Conservation (phyloP, 2,329 filamentous ascomycete species). For the Aspergillus ibericus region DNA sequence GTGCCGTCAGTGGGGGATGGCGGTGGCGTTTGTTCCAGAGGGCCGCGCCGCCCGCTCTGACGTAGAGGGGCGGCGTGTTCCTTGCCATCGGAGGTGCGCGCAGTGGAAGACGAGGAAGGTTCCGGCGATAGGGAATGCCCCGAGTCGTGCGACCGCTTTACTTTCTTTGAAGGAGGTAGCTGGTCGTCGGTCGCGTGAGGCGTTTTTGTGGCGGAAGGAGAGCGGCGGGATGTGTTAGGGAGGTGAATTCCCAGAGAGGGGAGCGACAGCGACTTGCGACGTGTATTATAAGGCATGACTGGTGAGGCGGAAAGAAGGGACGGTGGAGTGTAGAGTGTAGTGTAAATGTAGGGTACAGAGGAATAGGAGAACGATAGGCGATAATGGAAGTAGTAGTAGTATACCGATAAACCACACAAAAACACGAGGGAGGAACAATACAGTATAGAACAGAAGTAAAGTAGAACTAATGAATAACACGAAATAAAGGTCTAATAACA, state of each 20-base stretch:
- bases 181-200: slow-evolving; percentile 59
- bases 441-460: slow-evolving; percentile 10
- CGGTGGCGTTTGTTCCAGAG: slow-evolving; percentile 73
- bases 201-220: slow-evolving; percentile 62
- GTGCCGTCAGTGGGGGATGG: slow-evolving; percentile 64
- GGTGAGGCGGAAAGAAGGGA: neutral
- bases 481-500: slow-evolving; percentile 8
- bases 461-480: slow-evolving; percentile 7
- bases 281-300: slow-evolving; percentile 90
- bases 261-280: slow-evolving; percentile 91
- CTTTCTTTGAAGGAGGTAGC: slow-evolving; percentile 61
- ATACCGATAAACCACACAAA: slow-evolving; percentile 13
- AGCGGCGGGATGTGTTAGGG: slow-evolving; percentile 60
- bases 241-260: slow-evolving; percentile 91
- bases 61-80: slow-evolving; percentile 23
- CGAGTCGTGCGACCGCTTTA: slow-evolving; percentile 73
- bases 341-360: slow-evolving; percentile 9
- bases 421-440: slow-evolving; percentile 10
- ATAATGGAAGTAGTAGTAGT: slow-evolving; percentile 6
- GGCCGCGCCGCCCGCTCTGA: slow-evolving; percentile 45
- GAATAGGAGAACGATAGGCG: slow-evolving; percentile 12
- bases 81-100: slow-evolving; percentile 33
- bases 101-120: slow-evolving; percentile 26
- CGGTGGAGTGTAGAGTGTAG: slow-evolving; percentile 6
- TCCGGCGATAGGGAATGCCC: slow-evolving; percentile 44